These are phyloP conservation scores for Kondoa malvinella DNA, from an alignment of 768 basidiomycete species.

Conservation along the genomic window DNA sequence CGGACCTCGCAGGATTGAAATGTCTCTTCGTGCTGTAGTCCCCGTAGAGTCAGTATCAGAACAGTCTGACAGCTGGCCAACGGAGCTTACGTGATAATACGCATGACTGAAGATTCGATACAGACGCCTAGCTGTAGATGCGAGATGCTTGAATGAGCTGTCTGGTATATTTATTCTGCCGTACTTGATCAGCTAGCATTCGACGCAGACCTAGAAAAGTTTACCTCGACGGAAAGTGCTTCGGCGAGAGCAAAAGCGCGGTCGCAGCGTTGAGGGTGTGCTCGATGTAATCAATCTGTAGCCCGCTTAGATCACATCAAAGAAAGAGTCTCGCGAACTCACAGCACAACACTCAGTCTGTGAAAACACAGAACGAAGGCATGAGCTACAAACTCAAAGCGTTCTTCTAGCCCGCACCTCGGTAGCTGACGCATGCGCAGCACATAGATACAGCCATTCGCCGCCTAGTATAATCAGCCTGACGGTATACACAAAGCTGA, in stretches of 20 bases:
- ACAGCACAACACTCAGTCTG: conserved; percentile 52
- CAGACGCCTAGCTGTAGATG: conserved; percentile 71
- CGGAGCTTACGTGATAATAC: conserved; percentile 39
- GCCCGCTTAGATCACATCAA: background rate
- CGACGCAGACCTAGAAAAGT: conserved; percentile 13
- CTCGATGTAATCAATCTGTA: conserved; percentile 68
- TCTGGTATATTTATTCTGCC: conserved; percentile 59
- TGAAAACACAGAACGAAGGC: background rate
- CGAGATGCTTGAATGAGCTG: conserved; percentile 70
- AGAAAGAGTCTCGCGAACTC: background rate
- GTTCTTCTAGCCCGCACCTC: conserved; percentile 9
- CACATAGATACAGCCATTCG: conserved; percentile 91
- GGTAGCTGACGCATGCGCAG: conserved; percentile 48
- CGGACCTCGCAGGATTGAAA: conserved; percentile 17
- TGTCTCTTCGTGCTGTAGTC: conserved; percentile 18
- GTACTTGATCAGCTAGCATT: conserved; percentile 11
- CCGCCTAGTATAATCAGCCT: conserved; percentile 36
- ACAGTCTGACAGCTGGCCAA: too few relatives aligned
- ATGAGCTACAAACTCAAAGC: background rate
- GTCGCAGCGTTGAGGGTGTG: conserved; percentile 89
- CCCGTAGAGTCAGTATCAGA: too few relatives aligned
- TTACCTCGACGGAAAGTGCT: conserved; percentile 44
- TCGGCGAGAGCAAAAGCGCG: conserved; percentile 71
- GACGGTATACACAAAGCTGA: background rate
- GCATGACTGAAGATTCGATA: conserved; percentile 93